Evolutionary conservation across 805 yeast genomes (phyloP), one percentile per base, ranked within the genome.

Genomic region (Wickerhamomyces alni): DNA sequence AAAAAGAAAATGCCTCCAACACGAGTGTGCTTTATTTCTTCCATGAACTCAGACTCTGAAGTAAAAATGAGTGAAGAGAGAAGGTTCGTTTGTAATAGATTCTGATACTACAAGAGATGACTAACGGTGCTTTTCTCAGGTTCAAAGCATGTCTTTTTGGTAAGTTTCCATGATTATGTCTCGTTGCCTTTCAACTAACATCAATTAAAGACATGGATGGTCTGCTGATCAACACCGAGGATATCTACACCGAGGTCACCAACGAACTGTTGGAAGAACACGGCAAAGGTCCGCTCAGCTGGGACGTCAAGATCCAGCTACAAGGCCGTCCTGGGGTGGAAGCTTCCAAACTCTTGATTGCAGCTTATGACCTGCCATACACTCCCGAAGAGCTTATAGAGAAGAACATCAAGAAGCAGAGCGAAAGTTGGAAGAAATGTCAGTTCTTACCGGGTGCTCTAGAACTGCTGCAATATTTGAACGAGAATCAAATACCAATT

Each of bases 291-390:
- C 82, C 85, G 2, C 70, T 84, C 47, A 82, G 93, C 0, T 91
- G 98, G 97, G 94, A 86, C 47, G 75, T 89, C 36, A 93, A 93
- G 62, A 70, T 87, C 45, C 72, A 82, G 47, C 64, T 93, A 21
- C 98, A 93, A 65, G 99, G 99, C 1, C 69, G 87, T 33, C 97
- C 98, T 1, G 97, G 95, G 0, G 73, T 79, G 1, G 82, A 74
- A 29, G 86, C 96, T 7, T 70, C 81, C 13, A 69, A 70, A 38
- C 66, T 72, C 30, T 72, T 89, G 35, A 69, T 93, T 37, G 77
- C 82, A 32, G 75, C 80, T 52, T 82, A 86, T 51, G 72, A 75
- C 8, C 61, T 91, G 35, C 83, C 87, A 2, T 67, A 72, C 40
- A 74, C 88, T 0, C 75, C 82, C 0, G 85, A 82, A 31, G 85